phyloP scores from a whole-genome alignment of 805 yeast species.

The Barnettozyma sp. region DNA sequence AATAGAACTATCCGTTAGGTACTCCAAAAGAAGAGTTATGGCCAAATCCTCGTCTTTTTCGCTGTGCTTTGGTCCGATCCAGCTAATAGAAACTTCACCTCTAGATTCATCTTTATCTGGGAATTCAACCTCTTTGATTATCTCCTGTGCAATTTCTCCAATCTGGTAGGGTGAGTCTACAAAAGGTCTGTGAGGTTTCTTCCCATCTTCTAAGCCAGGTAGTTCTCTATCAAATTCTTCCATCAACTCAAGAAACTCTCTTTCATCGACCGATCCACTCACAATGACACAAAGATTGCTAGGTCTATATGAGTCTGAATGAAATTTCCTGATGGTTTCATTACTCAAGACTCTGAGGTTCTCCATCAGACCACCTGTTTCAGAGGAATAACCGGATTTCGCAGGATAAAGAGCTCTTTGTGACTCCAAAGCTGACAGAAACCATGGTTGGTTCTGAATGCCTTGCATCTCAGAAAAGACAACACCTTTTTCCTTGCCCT shows the following conservation, averaged over 20 bases:
- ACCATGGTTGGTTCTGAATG: constrained; percentile 72
- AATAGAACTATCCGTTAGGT: constrained; percentile 70
- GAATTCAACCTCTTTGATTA: constrained; percentile 54
- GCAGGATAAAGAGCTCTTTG: constrained; percentile 49
- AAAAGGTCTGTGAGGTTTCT: constrained; percentile 63
- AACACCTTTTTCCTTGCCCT: constrained; percentile 89
- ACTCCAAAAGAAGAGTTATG: constrained; percentile 60
- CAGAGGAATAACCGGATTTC: constrained; percentile 79
- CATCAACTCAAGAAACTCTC: constrained; percentile 58
- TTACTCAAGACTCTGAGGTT: constrained; percentile 69
- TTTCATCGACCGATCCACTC: constrained; percentile 78
- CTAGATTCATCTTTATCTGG: constrained; percentile 85
- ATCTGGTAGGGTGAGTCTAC: constrained; percentile 54
- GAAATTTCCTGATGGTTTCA: constrained; percentile 72
- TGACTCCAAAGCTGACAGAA: constrained; percentile 50
- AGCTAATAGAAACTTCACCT: constrained; percentile 67
- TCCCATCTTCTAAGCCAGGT: constrained; percentile 28
- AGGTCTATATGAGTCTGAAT: constrained; percentile 64
- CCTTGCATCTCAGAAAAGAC: constrained; percentile 98
- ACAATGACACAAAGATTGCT: constrained; percentile 78
- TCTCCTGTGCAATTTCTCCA: constrained; percentile 25
- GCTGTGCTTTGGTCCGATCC: constrained; percentile 71
- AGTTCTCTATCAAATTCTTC: constrained; percentile 53
- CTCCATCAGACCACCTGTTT: constrained; percentile 85
- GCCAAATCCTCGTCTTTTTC: constrained; percentile 57